phyloP scores from a whole-genome alignment of 768 basidiomycete genomes.

The Lactifluus volemus region DNA sequence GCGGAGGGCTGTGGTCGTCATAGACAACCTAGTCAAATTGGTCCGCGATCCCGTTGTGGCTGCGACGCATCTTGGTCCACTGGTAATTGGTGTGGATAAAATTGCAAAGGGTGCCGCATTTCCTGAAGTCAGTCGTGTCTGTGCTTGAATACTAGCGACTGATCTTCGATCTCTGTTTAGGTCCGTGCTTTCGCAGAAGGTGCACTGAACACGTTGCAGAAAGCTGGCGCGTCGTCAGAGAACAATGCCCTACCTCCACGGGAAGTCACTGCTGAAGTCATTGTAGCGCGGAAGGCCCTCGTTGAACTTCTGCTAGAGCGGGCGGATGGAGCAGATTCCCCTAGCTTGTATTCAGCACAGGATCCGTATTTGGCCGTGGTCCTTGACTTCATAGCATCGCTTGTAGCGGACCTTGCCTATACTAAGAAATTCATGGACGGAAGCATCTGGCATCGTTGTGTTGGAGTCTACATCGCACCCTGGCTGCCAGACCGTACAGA shows the following conservation, averaged over 20 bases:
- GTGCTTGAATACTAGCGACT: neutral
- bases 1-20: slow-evolving; percentile 86
- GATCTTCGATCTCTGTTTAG: slow-evolving; percentile 27
- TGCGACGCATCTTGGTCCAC: slow-evolving; percentile 75
- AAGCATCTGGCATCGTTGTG: slow-evolving; percentile 56
- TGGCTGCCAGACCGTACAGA: slow-evolving; percentile 49
- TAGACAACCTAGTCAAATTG: slow-evolving; percentile 95
- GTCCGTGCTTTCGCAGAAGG: slow-evolving; percentile 88
- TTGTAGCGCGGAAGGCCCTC: slow-evolving; percentile 46
- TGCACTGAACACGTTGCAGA: slow-evolving; percentile 70
- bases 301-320: slow-evolving; percentile 50
- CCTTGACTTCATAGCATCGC: slow-evolving; percentile 61
- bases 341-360: slow-evolving; percentile 45
- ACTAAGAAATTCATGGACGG: slow-evolving; percentile 45
- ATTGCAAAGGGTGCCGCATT: slow-evolving; percentile 89
- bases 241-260: slow-evolving; percentile 63
- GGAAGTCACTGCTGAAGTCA: slow-evolving; percentile 56
- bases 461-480: slow-evolving; percentile 62
- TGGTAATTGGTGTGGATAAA: slow-evolving; percentile 86
- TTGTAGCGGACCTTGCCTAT: slow-evolving; percentile 72
- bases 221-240: slow-evolving; percentile 73
- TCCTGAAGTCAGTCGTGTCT: slow-evolving; percentile 59
- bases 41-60: slow-evolving; percentile 88
- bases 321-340: slow-evolving; percentile 32
- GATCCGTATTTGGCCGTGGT: slow-evolving; percentile 46